Evolutionary conservation across 1,284 basidiomycete species (phyloP).

Genomic region (Ceratobasidium sp.): DNA sequence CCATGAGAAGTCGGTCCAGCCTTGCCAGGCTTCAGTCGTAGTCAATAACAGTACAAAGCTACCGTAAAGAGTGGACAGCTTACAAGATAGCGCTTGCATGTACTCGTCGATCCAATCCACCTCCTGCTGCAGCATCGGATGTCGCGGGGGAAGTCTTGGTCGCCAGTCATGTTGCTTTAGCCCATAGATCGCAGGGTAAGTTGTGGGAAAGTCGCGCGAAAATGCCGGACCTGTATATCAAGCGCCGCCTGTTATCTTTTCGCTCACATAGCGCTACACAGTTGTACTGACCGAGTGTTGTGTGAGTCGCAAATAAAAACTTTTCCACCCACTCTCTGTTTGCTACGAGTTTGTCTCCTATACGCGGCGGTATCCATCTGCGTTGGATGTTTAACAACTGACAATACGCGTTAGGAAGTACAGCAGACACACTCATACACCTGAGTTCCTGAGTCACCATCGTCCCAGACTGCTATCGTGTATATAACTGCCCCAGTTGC

Average conservation of each 20-base stretch:
- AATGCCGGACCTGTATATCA: neutral
- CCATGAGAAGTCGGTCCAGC: no score
- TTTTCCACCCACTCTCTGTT: no score
- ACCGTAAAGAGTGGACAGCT: no score
- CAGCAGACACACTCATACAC: neutral
- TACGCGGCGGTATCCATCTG: no score
- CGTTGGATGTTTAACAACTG: no score
- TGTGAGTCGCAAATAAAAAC: neutral
- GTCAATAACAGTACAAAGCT: no score
- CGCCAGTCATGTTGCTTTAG: neutral
- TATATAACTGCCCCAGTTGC: neutral
- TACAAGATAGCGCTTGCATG: neutral
- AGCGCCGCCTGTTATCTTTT: no score
- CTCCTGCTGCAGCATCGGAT: neutral
- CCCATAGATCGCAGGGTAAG: neutral
- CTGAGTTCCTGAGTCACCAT: neutral
- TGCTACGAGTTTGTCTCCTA: no score
- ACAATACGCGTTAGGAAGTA: no score
- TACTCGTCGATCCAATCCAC: neutral
- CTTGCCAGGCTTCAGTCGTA: no score
- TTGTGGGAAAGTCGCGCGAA: neutral
- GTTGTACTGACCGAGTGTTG: neutral
- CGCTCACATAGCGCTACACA: no score
- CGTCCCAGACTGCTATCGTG: neutral
- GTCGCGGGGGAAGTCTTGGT: neutral